Evolutionary conservation across 148 eudicot genomes (phyloP), one percentile per base, ranked within the genome.

Genomic region (Cornus suecica): DNA sequence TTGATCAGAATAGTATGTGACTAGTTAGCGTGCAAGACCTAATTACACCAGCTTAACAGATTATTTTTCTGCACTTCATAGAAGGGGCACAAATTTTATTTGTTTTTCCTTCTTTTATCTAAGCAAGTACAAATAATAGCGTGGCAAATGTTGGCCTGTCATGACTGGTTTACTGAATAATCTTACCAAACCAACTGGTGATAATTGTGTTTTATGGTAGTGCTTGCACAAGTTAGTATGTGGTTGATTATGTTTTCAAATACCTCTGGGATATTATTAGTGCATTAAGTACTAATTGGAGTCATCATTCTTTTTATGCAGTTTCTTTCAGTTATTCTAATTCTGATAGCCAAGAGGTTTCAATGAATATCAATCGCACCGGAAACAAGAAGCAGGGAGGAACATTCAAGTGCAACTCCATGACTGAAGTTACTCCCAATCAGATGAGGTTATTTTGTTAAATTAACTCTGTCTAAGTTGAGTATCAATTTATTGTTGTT

Each of bases 341-440:
- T 81, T 82, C 89, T 79, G 90, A 92, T 15, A 87, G 88, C 81
- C 90, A 91, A 78, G 99, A 95, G 79, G 93, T 95, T 14, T 87
- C 88, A 8, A 95, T 95, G 99, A 87, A 92, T 68, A 81, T 95
- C 79, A 89, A 84, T 65, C 92, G 97, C 56, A 78, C 82, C 51
- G 97, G 97, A 62, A 90, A 79, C 77, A 94, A 94, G 83, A 88
- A 90, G 85, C 86, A 89, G 79, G 97, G 97, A 76, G 91, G 89
- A 78, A 83, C 89, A 72, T 89, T 90, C 86, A 92, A 87, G 74
- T 77, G 79, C 78, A 84, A 89, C 83, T 85, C 97, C 25, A 78
- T 72, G 30, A 82, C 84, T 69, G 97, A 95, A 83, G 83, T 95
- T 78, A 92, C 97, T 79, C 92, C 99, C 31, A 90, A 74, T 69